Evolutionary conservation across 495 filamentous ascomycete genomes (phyloP), one percentile per base, ranked within the genome.

Genomic region (Glonium stellatum): DNA sequence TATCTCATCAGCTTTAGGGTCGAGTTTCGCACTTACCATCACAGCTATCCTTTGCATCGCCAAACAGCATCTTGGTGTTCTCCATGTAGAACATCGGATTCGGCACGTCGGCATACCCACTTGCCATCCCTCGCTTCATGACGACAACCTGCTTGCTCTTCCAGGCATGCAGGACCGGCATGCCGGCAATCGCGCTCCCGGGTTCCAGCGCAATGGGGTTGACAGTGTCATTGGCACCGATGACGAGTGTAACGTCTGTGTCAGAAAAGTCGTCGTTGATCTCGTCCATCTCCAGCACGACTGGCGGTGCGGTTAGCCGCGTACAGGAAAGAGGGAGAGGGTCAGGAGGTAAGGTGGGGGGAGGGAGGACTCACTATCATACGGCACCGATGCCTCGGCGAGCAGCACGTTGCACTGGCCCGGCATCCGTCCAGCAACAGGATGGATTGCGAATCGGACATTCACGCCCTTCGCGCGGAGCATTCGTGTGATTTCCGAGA

Each of bases 31-130:
- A 67, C 78, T 73, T 51, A 83, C 81, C 86, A 76, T 92, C 88
- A 62, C 88, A 91, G 46, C 83, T 86, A 53, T 81, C 78, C 75
- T 87, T 88, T 5, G 88, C 88, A 76, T 92, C 88, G 23, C 88
- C 88, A 70, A 92, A 92, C 19, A 92, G 72, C 88, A 91, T 92
- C 71, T 82, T 87, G 8, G 87, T 89, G 23, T 84, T 83, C 0
- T 86, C 85, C 86, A 88, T 89, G 70, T 83, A 90, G 73, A 92
- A 92, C 87, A 92, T 89, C 21, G 88, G 88, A 70, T 92, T 92
- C 9, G 85, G 86, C 4, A 92, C 87, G 70, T 92, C 88, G 36
- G 88, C 88, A 69, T 92, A 92, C 69, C 88, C 88, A 66, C 84
- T 87, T 0, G 84, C 82, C 86, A 91, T 83, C 44, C 87, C 82